Base-by-base conservation (phyloP, 441 rosid genomes). In the Jatropha podagrica region DNA sequence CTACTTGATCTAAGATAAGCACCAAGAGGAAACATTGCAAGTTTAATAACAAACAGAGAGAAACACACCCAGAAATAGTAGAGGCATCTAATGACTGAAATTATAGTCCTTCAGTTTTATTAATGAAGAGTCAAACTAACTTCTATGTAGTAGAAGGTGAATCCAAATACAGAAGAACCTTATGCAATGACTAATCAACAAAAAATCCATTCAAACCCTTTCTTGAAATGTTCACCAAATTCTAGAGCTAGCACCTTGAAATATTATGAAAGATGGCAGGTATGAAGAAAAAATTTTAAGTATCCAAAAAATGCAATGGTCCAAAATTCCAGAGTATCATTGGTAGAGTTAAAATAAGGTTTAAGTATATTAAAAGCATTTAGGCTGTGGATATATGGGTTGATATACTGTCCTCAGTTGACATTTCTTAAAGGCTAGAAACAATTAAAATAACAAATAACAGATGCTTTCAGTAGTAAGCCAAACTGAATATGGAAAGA, bases 201-300 rank as follows among this genome's bases (percentile, higher is more conserved):
- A 61, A 61, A 59, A 23, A 23, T 51, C 58, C 69, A 44, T 48
- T 68, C 41, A 68, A 68, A 68, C 59, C 54, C 60, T 15, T 68
- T 55, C 41, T 49, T 37, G 37, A 32, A 52, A 9, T 12, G 38
- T 52, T 37, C 42, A 52, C 9, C 9, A 69, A 52, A 37, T 69
- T 54, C 61, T 37, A 15, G 26, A 49, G 73, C 32, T 27, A 54
- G 46, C 48, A 52, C 17, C 42, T 48, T 14, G 11, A 68, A 54
- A 4, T 17, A 54, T 17, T 17, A 69, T 17, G 37, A n/a, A 17
- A 32, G 37, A 41, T 11, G 26, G 32, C 46, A 54, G 18, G 73
- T 58, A 12, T 5, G 32, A 42, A 52, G 14, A 52, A 8, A 68
- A 66, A 68, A 5, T 26, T 26, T 13, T 48, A 23, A 68, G 62